Conservation (phyloP, 164 flowering plant genomes). For the Tinospora cordifolia region DNA sequence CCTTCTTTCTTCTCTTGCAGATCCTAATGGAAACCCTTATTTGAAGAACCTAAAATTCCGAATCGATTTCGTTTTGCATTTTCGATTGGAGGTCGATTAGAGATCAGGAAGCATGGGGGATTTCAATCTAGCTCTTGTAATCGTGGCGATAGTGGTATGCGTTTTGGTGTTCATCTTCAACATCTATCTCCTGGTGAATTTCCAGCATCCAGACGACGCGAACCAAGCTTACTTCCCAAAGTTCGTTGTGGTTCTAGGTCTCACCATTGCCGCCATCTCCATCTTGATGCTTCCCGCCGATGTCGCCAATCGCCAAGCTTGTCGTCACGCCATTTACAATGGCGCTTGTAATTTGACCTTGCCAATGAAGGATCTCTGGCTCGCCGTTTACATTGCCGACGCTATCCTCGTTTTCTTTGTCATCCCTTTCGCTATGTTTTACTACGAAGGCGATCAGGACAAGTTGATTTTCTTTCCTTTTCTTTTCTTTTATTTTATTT, state of each 20-base stretch:
- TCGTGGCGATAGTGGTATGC: constrained; percentile 82
- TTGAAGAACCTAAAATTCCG: too few relatives aligned
- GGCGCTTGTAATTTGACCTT: constrained; percentile 90
- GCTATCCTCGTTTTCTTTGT: constrained; percentile 89
- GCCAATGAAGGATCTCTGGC: constrained; percentile 97
- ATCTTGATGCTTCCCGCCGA: constrained; percentile 97
- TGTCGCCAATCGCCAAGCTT: constrained; percentile 94
- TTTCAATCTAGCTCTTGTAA: constrained; percentile 83
- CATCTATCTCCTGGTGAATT: constrained; percentile 85
- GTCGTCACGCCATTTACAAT: constrained; percentile 78
- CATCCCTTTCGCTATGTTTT: constrained; percentile 68
- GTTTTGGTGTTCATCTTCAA: constrained; percentile 76
- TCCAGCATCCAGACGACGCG: constrained; percentile 89
- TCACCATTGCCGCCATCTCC: constrained; percentile 81
- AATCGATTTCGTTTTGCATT: constrained; percentile 6
- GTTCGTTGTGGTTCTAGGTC: constrained; percentile 86
- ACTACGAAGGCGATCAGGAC: too few relatives aligned
- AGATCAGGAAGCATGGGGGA: constrained; percentile 58
- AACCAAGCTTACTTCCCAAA: constrained; percentile 98
- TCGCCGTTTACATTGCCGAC: constrained; percentile 74
- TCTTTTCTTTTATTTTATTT: too few relatives aligned
- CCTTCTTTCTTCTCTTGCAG: too few relatives aligned
- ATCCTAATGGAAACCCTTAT: too few relatives aligned
- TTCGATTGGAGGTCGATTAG: constrained; percentile 18
- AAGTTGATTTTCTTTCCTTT: too few relatives aligned